phyloP scores from a whole-genome alignment of 805 yeast genomes.

The Brettanomyces sp. region DNA sequence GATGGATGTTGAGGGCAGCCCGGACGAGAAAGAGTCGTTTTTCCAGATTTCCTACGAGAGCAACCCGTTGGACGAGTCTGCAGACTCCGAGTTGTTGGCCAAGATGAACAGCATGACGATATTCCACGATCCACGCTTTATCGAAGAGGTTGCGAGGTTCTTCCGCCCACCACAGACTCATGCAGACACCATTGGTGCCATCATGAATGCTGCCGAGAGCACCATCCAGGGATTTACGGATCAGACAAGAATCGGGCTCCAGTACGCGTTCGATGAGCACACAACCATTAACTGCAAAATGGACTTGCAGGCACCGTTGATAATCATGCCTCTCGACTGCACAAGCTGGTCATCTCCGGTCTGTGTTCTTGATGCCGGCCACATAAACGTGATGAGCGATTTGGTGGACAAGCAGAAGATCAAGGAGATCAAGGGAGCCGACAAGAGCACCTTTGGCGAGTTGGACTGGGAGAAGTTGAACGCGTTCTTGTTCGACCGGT shows the following conservation, averaged over 20 bases:
- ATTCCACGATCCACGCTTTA: slow-evolving; percentile 76
- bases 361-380: slow-evolving; percentile 92
- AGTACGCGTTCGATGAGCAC: slow-evolving; percentile 90
- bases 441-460: slow-evolving; percentile 39
- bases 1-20: slow-evolving; percentile 4
- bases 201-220: slow-evolving; percentile 90
- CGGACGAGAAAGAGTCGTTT: slow-evolving; percentile 44
- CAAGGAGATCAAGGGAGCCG: slow-evolving; percentile 58
- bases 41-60: slow-evolving; percentile 76
- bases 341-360: slow-evolving; percentile 77
- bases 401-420: slow-evolving; percentile 62
- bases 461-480: slow-evolving; percentile 72
- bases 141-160: slow-evolving; percentile 65
- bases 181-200: slow-evolving; percentile 78
- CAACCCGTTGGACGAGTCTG: slow-evolving; percentile 75
- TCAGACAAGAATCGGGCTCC: slow-evolving; percentile 86
- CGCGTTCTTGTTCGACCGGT: slow-evolving; percentile 83
- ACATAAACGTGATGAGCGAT: slow-evolving; percentile 74
- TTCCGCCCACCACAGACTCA: slow-evolving; percentile 84
- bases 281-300: slow-evolving; percentile 78
- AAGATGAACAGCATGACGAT: slow-evolving; percentile 82
- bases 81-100: slow-evolving; percentile 69
- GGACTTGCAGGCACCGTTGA: slow-evolving; percentile 89
- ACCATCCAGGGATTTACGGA: slow-evolving; percentile 85
- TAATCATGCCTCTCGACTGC: slow-evolving; percentile 79